Evolutionary conservation across 2,329 filamentous ascomycete genomes (phyloP), one percentile per base, ranked within the genome.

Genomic region (Akanthomyces muscarius): DNA sequence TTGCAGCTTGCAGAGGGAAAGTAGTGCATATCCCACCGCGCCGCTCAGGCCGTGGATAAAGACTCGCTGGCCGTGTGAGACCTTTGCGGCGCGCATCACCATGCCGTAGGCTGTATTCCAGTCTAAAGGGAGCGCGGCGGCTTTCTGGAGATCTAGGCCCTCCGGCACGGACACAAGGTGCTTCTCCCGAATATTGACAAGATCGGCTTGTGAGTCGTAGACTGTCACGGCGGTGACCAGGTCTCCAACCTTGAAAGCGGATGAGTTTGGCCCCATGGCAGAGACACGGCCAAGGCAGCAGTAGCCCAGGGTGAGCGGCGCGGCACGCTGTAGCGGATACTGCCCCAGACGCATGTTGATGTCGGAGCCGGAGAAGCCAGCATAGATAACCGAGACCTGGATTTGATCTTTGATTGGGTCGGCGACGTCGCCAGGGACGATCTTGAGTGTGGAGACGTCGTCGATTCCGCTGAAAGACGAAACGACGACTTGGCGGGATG

Each of bases 41-140:
- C 81, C 81, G 65, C 79, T 81, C 28, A 82, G 70, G 42, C 80
- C 79, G 68, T 83, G 81, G 21, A 83, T 69, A 66, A 83, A 83
- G 51, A 83, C 79, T 25, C 76, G 75, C 61, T 81, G 74, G 36
- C 79, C 80, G 33, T 72, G 70, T 1, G 69, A 55, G 1, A 83
- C 77, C 38, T 76, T 73, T 3, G 78, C 78, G 2, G 65, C 66
- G 45, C 70, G 75, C 25, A 73, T 64, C 10, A 78, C 73, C 69
- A 80, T 72, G 14, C 69, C 70, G 62, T 74, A 77, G 0, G 77
- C 77, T 0, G 77, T 77, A 36, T 66, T 75, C 81, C 81, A 83
- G 69, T 83, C 80, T 1, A 79, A 72, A 1, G 75, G 61, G 21
- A 82, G 63, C 2, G 77, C 75, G 0, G 75, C 70, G 0, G 77